A percentile compares a stretch with the other conserved stretches of the same genome.
Conservation (phyloP, 2,329 filamentous ascomycete species). For the Bimuria novae-zelandiae region DNA sequence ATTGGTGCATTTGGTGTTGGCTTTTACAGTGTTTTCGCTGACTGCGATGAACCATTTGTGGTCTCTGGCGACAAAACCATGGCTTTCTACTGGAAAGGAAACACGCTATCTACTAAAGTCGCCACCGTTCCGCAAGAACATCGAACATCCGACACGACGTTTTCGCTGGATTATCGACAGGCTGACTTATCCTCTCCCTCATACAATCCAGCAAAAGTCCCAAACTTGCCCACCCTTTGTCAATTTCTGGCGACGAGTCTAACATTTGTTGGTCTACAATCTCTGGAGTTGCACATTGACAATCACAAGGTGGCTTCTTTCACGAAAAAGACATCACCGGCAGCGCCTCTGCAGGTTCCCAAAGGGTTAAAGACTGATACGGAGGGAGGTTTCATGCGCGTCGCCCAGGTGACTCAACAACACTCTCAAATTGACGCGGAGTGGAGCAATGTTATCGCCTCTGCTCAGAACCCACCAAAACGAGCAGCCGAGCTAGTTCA, state of each 20-base stretch:
- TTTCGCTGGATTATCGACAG: conserved; percentile 92
- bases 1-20: conserved; percentile 98
- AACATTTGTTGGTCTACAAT: conserved; percentile 89
- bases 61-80: conserved; percentile 91
- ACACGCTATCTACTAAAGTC: conserved; percentile 90
- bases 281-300: conserved; percentile 89
- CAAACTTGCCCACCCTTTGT: conserved; percentile 81
- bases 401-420: conserved; percentile 78
- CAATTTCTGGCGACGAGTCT: conserved; percentile 94
- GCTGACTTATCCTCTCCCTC: conserved; percentile 57
- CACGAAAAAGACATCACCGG: conserved; percentile 83
- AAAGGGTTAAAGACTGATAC: conserved; percentile 80
- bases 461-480: conserved; percentile 66
- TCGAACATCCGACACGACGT: conserved; percentile 76
- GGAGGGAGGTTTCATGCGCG: conserved; percentile 85
- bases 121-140: conserved; percentile 72
- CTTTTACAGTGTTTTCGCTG: conserved; percentile 97
- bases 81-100: conserved; percentile 99
- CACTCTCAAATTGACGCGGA: conserved; percentile 90
- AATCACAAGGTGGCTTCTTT: conserved; percentile 80
- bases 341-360: conserved; percentile 72
- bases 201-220: conserved; percentile 69
- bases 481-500: conserved; percentile 40
- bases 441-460: conserved; percentile 86
- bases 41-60: conserved; percentile 97